Conservation (phyloP, 805 yeast genomes). For the Spathaspora arborariae region DNA sequence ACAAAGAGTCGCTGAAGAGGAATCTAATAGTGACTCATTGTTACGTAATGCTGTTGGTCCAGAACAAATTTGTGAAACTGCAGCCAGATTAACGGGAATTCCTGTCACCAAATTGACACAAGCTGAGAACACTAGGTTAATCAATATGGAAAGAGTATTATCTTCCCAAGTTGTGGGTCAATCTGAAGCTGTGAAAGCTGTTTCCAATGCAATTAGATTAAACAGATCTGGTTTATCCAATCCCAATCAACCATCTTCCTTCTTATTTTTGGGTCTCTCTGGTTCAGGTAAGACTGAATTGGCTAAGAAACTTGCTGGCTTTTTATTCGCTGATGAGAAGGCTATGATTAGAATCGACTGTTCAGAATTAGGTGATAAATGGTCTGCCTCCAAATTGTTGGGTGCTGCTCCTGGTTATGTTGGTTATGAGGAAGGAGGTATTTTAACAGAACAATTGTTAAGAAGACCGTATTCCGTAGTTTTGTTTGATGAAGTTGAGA, state of each 20-base stretch:
- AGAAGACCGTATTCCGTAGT: slow-evolving; percentile 95
- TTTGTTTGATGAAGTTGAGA: slow-evolving; percentile 95
- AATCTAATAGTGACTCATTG: slow-evolving; percentile 58
- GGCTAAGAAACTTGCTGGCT: slow-evolving; percentile 95
- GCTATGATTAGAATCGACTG: slow-evolving; percentile 98
- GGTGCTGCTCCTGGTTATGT: slow-evolving; percentile 97
- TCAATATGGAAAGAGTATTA: slow-evolving; percentile 88
- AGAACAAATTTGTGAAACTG: slow-evolving; percentile 93
- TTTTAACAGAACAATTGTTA: slow-evolving; percentile 85
- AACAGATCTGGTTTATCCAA: slow-evolving; percentile 93
- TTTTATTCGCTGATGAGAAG: slow-evolving; percentile 91
- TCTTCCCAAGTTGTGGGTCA: slow-evolving; percentile 90
- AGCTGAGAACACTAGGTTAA: slow-evolving; percentile 90
- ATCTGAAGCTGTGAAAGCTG: slow-evolving; percentile 92
- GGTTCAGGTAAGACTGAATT: slow-evolving; percentile 99
- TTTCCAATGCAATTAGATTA: slow-evolving; percentile 89
- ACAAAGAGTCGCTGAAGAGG: slow-evolving; percentile 67
- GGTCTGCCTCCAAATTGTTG: slow-evolving; percentile 88
- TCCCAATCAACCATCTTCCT: slow-evolving; percentile 95
- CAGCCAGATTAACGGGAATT: slow-evolving; percentile 94
- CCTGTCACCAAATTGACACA: slow-evolving; percentile 93
- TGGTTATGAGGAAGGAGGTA: slow-evolving; percentile 97
- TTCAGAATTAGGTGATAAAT: slow-evolving; percentile 92
- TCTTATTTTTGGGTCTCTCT: slow-evolving; percentile 88
- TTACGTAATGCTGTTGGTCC: slow-evolving; percentile 87